Evolutionary conservation across 2,329 filamentous ascomycete genomes (phyloP).

Genomic region (Akanthomyces lecanii): DNA sequence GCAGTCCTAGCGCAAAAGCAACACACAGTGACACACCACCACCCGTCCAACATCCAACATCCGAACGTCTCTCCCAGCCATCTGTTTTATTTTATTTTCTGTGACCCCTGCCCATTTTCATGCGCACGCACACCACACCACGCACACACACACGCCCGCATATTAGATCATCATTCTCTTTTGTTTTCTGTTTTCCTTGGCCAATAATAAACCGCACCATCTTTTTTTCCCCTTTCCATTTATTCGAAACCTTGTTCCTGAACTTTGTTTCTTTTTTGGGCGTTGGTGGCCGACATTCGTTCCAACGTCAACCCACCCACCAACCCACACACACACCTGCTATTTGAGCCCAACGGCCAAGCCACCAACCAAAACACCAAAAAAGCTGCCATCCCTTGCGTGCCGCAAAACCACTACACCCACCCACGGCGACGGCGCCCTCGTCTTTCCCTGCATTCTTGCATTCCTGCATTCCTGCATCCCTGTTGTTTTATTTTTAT

Average conservation of each 20-base stretch:
- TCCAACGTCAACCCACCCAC: too few species aligned
- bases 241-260: background rate
- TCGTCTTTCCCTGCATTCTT: background rate
- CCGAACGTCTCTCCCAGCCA: background rate
- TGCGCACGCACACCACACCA: background rate
- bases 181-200: background rate
- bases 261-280: background rate
- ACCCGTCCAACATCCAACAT: too few species aligned
- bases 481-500: background rate
- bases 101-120: background rate
- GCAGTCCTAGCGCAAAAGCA: background rate
- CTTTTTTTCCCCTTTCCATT: background rate
- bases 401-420: background rate
- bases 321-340: too few species aligned
- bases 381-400: too few species aligned
- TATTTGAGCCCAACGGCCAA: too few species aligned
- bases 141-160: background rate
- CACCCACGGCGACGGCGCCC: background rate
- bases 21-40: background rate
- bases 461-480: background rate
- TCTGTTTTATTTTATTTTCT: background rate
- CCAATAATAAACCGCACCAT: background rate
- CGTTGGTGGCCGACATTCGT: too few species aligned
- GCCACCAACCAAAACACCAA: too few species aligned
- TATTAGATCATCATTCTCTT: background rate